Conservation (phyloP, 2,329 filamentous ascomycete genomes). For the Furcasterigmium sp. region DNA sequence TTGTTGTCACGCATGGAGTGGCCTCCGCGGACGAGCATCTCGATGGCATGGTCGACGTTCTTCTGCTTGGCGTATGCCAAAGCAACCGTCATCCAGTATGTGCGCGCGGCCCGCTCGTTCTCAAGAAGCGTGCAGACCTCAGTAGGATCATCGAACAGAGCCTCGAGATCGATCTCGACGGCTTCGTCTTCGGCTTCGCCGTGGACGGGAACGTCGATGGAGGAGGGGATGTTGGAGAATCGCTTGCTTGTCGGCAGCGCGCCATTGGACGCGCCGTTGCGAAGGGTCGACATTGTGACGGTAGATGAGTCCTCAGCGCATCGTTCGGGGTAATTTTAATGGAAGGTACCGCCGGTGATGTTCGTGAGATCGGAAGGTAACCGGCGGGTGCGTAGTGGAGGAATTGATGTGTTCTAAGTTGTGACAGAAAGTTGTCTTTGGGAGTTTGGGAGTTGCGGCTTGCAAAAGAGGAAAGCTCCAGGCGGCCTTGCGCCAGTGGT, state of each 20-base stretch:
- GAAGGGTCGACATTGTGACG: conserved; percentile 34
- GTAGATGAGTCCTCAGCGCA: conserved; percentile 17
- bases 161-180: conserved; percentile 90
- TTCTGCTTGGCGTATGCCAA: conserved; percentile 94
- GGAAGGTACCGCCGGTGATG: neutral
- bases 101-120: conserved; percentile 85
- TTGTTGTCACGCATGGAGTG: conserved; percentile 65
- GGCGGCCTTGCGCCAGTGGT: too few species aligned
- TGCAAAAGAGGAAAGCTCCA: too few species aligned
- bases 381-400: neutral
- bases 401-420: too few species aligned
- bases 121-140: conserved; percentile 94
- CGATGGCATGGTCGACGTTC: conserved; percentile 80
- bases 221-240: conserved; percentile 59
- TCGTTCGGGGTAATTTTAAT: conserved; percentile 10
- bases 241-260: conserved; percentile 43
- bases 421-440: too few species aligned
- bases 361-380: neutral
- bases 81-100: conserved; percentile 97
- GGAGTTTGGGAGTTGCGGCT: too few species aligned
- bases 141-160: conserved; percentile 86
- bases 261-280: conserved; percentile 33
- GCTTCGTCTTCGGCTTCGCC: conserved; percentile 62
- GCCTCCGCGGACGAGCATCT: conserved; percentile 69
- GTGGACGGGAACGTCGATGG: conserved; percentile 62